A percentile compares a stretch with the other conserved stretches of the same genome.
Conservation (phyloP, 2,329 filamentous ascomycete genomes). For the Aspergillus aculeatus region DNA sequence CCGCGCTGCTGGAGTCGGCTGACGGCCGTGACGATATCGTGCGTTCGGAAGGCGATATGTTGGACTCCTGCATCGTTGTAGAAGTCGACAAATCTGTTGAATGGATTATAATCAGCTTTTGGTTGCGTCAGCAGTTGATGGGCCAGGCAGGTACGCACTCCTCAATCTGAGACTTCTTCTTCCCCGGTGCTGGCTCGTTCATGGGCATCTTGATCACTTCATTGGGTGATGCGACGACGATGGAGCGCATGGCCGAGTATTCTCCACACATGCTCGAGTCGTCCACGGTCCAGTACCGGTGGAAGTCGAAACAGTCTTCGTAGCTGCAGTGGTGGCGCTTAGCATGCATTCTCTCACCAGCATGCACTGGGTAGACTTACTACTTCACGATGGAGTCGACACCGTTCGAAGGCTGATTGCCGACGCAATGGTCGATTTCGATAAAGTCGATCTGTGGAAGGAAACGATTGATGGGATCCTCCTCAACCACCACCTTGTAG, state of each 20-base stretch:
- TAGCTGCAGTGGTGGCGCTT: constrained; percentile 53
- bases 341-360: background rate
- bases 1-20: constrained; percentile 71
- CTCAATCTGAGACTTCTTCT: constrained; percentile 87
- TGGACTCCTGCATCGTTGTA: constrained; percentile 84
- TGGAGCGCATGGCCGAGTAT: constrained; percentile 77
- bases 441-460: constrained; percentile 66
- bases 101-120: too few relatives aligned
- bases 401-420: constrained; percentile 88
- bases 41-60: constrained; percentile 81
- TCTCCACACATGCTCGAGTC: constrained; percentile 86
- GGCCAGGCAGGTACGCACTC: constrained; percentile 54
- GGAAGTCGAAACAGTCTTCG: constrained; percentile 81
- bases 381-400: constrained; percentile 63
- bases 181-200: constrained; percentile 84
- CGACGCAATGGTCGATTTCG: constrained; percentile 89
- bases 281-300: constrained; percentile 93
- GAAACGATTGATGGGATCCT: constrained; percentile 44
- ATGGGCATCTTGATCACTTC: constrained; percentile 93
- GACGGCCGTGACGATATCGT: constrained; percentile 72
- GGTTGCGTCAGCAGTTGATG: too few relatives aligned
- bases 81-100: constrained; percentile 62
- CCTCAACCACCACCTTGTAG: constrained; percentile 55
- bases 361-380: constrained; percentile 22
- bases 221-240: constrained; percentile 82